These are phyloP conservation scores for Talaromyces thailandensis DNA, from an alignment of 495 filamentous ascomycete species.

Conservation along the genomic window DNA sequence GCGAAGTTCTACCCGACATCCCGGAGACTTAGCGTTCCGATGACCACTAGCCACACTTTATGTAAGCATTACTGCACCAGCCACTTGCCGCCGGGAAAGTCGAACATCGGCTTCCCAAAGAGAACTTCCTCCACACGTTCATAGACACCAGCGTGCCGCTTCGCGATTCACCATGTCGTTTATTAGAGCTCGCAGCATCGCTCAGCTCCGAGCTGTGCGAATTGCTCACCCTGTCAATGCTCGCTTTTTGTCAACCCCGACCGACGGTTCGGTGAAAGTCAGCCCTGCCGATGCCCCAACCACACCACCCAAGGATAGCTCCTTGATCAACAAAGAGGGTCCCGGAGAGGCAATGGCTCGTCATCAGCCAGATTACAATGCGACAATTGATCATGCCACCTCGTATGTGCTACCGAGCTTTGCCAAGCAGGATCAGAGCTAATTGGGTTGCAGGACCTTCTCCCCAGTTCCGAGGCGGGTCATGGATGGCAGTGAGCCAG, in stretches of 20 bases:
- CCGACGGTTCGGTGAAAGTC: slow-evolving; percentile 26
- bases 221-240: slow-evolving; percentile 25
- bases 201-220: slow-evolving; percentile 26
- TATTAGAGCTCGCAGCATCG: slow-evolving; percentile 31
- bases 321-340: slow-evolving; percentile 45
- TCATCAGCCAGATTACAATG: slow-evolving; percentile 74
- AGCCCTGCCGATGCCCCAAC: slow-evolving; percentile 33
- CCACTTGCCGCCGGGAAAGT: slow-evolving; percentile 4
- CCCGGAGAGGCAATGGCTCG: slow-evolving; percentile 40
- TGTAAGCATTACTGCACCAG: slow-evolving; percentile 4
- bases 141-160: background rate
- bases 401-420: slow-evolving; percentile 48
- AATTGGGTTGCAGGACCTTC: slow-evolving; percentile 51
- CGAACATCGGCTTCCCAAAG: background rate
- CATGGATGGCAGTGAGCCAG: slow-evolving; percentile 85
- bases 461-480: slow-evolving; percentile 81
- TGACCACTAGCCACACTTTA: slow-evolving; percentile 6
- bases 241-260: slow-evolving; percentile 24
- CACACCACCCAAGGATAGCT: slow-evolving; percentile 25
- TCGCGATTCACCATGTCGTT: slow-evolving; percentile 31
- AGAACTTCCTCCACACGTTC: background rate
- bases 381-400: slow-evolving; percentile 67
- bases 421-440: slow-evolving; percentile 13
- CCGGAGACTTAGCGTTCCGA: slow-evolving; percentile 3
- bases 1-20: slow-evolving; percentile 8